Base-by-base conservation (phyloP, 805 yeast species). In the Kazachstania africana region DNA sequence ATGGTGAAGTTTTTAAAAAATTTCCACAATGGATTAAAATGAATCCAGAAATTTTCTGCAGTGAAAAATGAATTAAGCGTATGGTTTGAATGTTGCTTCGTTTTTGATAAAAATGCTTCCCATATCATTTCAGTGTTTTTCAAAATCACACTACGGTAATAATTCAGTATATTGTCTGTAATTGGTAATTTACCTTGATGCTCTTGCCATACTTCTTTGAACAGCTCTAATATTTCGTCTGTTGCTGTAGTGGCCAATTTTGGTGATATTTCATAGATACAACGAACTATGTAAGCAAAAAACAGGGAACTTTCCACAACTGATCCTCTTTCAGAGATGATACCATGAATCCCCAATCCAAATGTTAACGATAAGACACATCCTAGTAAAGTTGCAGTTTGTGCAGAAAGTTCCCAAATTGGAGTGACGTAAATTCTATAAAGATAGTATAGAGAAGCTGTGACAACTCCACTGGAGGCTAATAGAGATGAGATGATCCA, bases 251-350 rank as follows among this genome's bases (percentile, higher is more conserved):
- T 71, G 6, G 87, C 78, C 40, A 88, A 67, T 44, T 81, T 85
- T 1, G 97, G 95, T 46, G 88, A 84, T 3, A 94, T 75, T 50
- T 87, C 93, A 55, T 91, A 91, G 38, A 87, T 74, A 46, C 95
- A 84, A 50, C 93, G 80, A 18, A 91, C 95, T 38, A 88, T 77
- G 56, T 91, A 91, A 6, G 93, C 88, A 50, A 85, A 76, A 46
- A 91, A 66, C 36, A 88, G 59, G 9, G 94, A 79, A 20, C 85
- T 71, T 57, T 91, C 98, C 31, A 87, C 68, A n/a, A 88, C 76
- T n/a, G 88, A 77, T 3, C 96, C 96, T 37, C 70, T 72, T 5
- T 78, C 78, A 2, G 88, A 73, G 14, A 80, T 68, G 21, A 91
- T 83, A 2, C 96, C 98, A 55, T 70, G 84, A 3, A 82, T 53